Base-by-base conservation (phyloP, 768 basidiomycete species). In the Dictyophora rubrovolvata region DNA sequence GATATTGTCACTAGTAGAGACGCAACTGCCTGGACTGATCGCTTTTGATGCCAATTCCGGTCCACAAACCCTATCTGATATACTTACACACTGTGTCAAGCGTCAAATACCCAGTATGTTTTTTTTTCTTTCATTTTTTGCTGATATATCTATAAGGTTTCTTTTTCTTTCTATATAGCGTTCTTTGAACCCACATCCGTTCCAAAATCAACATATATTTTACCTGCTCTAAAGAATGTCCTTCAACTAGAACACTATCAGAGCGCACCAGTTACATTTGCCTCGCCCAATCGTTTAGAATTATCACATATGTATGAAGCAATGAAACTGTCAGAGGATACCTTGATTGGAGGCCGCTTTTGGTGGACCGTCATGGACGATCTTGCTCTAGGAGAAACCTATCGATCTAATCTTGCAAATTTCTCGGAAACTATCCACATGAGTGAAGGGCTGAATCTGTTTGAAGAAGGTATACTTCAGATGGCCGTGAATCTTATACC, bases 141-240 rank as follows among this genome's bases (percentile, higher is more conserved):
- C 10, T 42, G 22, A 6, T 28, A 28, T 36, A 11, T 42, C 51
- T 42, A 53, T 65, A 57, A 48, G 36, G 60, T 59, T 46, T 42
- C 34, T 49, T 59, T 59, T 6, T 36, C 52, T 59, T 35, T 33
- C 8, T 33, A 23, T 59, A 18, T 60, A 92, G 90, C 82, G 14
- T 86, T 94, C 68, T 93, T 89, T 69, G 96, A 99, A 70, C 95
- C 96, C 1, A 98, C 96, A 1, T 96, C 93, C 0, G 77, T 86
- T n/a, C 72, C 78, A 49, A 98, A 98, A 72, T 85, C 89, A 0
- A 73, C 75, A 1, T 73, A 77, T 1, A 83, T 98, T 60, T 67
- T 96, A 5, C 78, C 83, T 0, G 83, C 89, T 0, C 57, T 76
- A 28, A 50, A 55, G 35, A 54, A 52, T 6, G 21, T 22, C 42